These are phyloP conservation scores for Penicillium sp. DNA, from an alignment of 2,329 filamentous ascomycete species.

Conservation along the genomic window DNA sequence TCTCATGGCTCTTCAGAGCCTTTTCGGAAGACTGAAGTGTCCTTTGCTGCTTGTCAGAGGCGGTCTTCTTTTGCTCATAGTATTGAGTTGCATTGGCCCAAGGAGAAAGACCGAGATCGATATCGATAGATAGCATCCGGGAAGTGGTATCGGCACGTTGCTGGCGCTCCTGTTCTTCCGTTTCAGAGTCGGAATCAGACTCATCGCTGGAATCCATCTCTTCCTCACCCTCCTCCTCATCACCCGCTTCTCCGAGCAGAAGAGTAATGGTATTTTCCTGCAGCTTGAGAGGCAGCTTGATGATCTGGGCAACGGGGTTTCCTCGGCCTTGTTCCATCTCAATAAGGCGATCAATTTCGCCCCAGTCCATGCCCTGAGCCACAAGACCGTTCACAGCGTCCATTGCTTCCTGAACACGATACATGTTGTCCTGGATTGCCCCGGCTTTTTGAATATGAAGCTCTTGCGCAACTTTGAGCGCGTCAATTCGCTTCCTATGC, in stretches of 20 bases:
- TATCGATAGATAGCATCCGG: conserved; percentile 65
- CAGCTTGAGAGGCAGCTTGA: conserved; percentile 80
- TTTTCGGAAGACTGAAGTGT: conserved; percentile 74
- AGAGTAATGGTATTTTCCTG: conserved; percentile 85
- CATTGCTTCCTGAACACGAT: conserved; percentile 86
- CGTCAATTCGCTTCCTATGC: conserved; percentile 78
- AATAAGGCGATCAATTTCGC: conserved; percentile 80
- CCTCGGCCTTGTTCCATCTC: conserved; percentile 74
- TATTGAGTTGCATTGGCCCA: conserved; percentile 90
- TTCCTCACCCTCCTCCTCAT: conserved; percentile 61
- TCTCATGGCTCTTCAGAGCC: conserved; percentile 83
- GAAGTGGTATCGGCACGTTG: conserved; percentile 22
- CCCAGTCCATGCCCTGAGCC: conserved; percentile 94
- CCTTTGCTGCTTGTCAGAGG: conserved; percentile 80
- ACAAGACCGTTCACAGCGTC: conserved; percentile 90
- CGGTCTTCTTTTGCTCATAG: conserved; percentile 80
- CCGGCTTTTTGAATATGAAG: conserved; percentile 82
- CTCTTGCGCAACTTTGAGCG: conserved; percentile 72
- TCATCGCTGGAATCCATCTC: conserved; percentile 58
- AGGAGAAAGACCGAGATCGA: conserved; percentile 73
- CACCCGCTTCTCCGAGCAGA: conserved; percentile 65
- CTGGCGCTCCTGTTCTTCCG: conserved; percentile 25
- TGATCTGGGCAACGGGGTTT: conserved; percentile 81
- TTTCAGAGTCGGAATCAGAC: conserved; percentile 48
- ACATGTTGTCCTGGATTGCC: conserved; percentile 83